Evolutionary conservation across 805 yeast genomes (phyloP).

Genomic region (Barnettozyma californica): DNA sequence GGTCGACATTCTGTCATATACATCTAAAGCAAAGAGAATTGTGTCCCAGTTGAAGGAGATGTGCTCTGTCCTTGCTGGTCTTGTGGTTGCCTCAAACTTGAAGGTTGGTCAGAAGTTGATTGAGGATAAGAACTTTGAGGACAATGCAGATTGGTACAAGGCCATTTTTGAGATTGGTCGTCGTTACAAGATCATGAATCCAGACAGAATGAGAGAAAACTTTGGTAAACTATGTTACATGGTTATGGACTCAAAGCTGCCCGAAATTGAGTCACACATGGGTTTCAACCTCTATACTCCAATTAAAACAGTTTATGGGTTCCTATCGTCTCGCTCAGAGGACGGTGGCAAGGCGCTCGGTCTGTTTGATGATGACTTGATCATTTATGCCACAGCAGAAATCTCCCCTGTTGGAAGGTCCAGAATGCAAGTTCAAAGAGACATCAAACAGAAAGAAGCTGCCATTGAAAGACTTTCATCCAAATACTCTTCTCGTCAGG

Average conservation of each 20-base stretch:
- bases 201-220: constrained; percentile 72
- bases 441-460: constrained; percentile 61
- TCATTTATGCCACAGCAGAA: constrained; percentile 63
- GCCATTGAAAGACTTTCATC: constrained; percentile 58
- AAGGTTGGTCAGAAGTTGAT: constrained; percentile 62
- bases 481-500: constrained; percentile 38
- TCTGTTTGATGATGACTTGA: constrained; percentile 51
- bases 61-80: constrained; percentile 73
- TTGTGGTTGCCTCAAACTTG: constrained; percentile 73
- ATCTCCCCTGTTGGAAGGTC: constrained; percentile 55
- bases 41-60: constrained; percentile 68
- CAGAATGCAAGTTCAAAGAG: constrained; percentile 47
- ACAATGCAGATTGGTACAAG: constrained; percentile 71
- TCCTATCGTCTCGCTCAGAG: constrained; percentile 36
- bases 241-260: constrained; percentile 78
- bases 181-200: constrained; percentile 79
- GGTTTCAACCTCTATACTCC: constrained; percentile 76
- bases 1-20: constrained; percentile 63
- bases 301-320: constrained; percentile 52
- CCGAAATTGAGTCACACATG: constrained; percentile 64
- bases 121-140: constrained; percentile 60
- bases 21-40: constrained; percentile 65
- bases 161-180: constrained; percentile 71
- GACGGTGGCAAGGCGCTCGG: constrained; percentile 32
- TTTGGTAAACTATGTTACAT: constrained; percentile 78